Percentiles rank a stretch among this genome's conserved stretches.
Conservation (phyloP, 2,329 filamentous ascomycete species). For the Penicillium sp. region DNA sequence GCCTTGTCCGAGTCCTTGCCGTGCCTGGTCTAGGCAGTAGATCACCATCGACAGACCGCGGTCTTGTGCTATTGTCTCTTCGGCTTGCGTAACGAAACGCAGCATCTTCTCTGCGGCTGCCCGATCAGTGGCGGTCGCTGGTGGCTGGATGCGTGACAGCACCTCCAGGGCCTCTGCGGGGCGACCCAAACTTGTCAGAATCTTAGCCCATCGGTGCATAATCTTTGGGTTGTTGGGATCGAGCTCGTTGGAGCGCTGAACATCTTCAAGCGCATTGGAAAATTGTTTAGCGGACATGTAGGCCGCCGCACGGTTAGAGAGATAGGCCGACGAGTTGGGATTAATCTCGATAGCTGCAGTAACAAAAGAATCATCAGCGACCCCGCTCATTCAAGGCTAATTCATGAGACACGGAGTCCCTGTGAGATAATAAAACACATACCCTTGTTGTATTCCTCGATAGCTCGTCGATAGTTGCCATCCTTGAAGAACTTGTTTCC, state of each 20-base stretch:
- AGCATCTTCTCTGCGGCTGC: slow-evolving; percentile 81
- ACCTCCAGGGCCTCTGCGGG: slow-evolving; percentile 83
- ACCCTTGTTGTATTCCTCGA: slow-evolving; percentile 96
- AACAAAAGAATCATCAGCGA: slow-evolving; percentile 16
- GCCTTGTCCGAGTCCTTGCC: slow-evolving; percentile 71
- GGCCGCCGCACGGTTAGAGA: slow-evolving; percentile 92
- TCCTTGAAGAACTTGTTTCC: slow-evolving; percentile 98
- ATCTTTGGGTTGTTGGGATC: slow-evolving; percentile 88
- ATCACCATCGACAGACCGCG: slow-evolving; percentile 87
- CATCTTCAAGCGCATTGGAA: slow-evolving; percentile 79
- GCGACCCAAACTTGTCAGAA: slow-evolving; percentile 82
- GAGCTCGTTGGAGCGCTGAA: slow-evolving; percentile 74
- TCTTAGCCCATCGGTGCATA: slow-evolving; percentile 79
- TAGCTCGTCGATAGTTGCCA: slow-evolving; percentile 81
- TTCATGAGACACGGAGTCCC: background rate
- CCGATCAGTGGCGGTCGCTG: slow-evolving; percentile 81
- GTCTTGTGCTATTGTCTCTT: slow-evolving; percentile 71
- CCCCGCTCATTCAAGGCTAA: background rate
- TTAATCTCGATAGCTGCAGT: slow-evolving; percentile 78
- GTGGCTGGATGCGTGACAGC: slow-evolving; percentile 75
- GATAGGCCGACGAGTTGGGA: slow-evolving; percentile 81
- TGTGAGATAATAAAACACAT: slow-evolving; percentile 30
- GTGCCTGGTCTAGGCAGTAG: slow-evolving; percentile 87
- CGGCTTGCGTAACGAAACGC: slow-evolving; percentile 75
- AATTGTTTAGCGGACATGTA: slow-evolving; percentile 86